Conservation (phyloP, 169 alveolate species). For the Theileria sp. region DNA sequence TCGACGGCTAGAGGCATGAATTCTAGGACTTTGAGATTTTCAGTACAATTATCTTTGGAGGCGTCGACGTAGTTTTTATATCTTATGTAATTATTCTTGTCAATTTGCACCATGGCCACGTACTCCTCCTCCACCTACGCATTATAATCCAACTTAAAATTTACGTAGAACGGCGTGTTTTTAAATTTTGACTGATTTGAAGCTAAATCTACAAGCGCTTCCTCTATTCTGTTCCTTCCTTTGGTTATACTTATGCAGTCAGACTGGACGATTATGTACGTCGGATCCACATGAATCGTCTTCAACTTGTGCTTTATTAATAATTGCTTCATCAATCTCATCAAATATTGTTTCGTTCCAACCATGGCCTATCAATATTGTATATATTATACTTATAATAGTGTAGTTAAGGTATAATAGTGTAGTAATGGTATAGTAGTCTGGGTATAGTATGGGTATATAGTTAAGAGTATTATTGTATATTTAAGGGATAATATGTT, state of each 20-base stretch:
- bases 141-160: not conserved
- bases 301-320: slow-evolving; percentile 58
- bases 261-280: slow-evolving; percentile 67
- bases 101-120: slow-evolving; percentile 74
- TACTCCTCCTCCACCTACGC: slow-evolving; percentile 67
- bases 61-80: slow-evolving; percentile 73
- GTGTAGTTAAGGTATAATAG: no score
- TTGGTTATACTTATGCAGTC: slow-evolving; percentile 69
- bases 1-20: slow-evolving; percentile 73
- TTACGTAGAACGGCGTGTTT: slow-evolving; percentile 72
- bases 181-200: slow-evolving; percentile 67
- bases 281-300: slow-evolving; percentile 64
- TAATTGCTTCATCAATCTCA: slow-evolving; percentile 60
- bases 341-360: slow-evolving; percentile 58
- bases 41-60: slow-evolving; percentile 67
- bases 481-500: no score
- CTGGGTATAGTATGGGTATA: not conserved
- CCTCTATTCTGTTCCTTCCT: slow-evolving; percentile 68
- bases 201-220: slow-evolving; percentile 62
- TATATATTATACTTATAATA: no score
- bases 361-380: slow-evolving; percentile 20
- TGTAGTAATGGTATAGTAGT: not conserved
- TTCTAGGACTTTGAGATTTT: slow-evolving; percentile 68
- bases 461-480: not conserved
- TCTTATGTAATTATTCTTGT: slow-evolving; percentile 65